Conservation (phyloP, 495 filamentous ascomycete species). For the Podospora anserina region DNA sequence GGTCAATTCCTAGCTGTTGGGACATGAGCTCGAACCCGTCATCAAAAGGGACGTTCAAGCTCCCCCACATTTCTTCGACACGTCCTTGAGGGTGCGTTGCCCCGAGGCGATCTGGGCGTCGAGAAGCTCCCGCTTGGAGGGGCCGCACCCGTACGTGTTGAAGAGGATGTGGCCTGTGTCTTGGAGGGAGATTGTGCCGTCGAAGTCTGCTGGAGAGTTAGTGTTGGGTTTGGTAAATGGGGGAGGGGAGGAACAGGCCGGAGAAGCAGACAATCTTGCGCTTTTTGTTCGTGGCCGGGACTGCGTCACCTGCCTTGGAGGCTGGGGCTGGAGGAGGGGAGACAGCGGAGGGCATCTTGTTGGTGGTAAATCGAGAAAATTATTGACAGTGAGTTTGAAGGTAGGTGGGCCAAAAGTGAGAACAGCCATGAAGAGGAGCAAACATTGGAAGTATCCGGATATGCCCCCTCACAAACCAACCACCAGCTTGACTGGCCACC, state of each 20-base stretch:
- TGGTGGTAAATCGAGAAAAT: not conserved
- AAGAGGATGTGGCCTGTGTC: conserved; percentile 74
- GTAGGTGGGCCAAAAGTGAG: not conserved
- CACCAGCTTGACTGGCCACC: not conserved
- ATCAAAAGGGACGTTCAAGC: conserved; percentile 66
- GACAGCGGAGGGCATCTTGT: not conserved
- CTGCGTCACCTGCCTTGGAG: not conserved
- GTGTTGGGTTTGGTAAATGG: not conserved
- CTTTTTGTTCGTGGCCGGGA: conserved; percentile 26
- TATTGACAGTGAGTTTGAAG: not conserved
- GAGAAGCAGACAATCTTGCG: conserved; percentile 56
- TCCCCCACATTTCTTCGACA: conserved; percentile 75
- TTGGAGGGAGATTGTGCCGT: conserved; percentile 78
- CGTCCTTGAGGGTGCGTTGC: conserved; percentile 67
- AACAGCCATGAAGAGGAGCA: conserved; percentile 8
- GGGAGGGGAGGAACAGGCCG: conserved; percentile 25
- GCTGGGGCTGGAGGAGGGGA: conserved; percentile 33
- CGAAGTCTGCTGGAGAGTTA: conserved; percentile 53
- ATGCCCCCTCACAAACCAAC: not conserved
- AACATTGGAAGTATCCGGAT: not conserved
- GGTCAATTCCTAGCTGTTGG: conserved; percentile 60
- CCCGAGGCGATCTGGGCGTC: conserved; percentile 67
- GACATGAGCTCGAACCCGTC: conserved; percentile 71
- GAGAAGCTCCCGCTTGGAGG: conserved; percentile 52
- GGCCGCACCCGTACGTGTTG: conserved; percentile 64